Evolutionary conservation across 108 stramenopile genomes (phyloP), one percentile per base, ranked within the genome.

Genomic region (Conticribra weissflogii): DNA sequence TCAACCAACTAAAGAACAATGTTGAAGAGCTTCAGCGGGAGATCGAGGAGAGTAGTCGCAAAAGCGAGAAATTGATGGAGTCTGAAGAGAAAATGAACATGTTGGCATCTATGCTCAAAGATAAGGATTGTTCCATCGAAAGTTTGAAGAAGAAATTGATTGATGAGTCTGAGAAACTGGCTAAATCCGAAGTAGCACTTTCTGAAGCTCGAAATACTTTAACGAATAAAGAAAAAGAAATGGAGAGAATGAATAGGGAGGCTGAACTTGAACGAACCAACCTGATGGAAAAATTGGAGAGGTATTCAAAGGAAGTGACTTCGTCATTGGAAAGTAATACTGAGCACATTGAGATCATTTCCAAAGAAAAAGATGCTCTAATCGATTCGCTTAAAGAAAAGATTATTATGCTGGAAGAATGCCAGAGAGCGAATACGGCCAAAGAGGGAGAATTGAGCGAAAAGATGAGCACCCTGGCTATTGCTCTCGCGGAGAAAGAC

Each of bases 371-470:
- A 28, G 68, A 77, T 52, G 65, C 44, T 0, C 55, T 77, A 0
- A 77, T 77, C 54, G 55, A 59, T 27, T 70, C 76, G 25, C 59
- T 77, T 33, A 48, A 69, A 16, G 63, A 27, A 8, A 69, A 77
- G 68, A 62, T 77, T 25, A 28, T 63, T n/a, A 27, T 70, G 21
- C 28, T 77, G 29, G 76, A 77, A 28, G 45, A 54, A 34, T 19
- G 19, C 1, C 14, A 33, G 0, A 12, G 45, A 5, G 53, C 8
- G 3, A 7, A 57, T 1, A 48, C 46, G 16, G 21, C 24, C n/a
- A 68, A 63, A 47, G 60, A 62, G 9, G 27, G 47, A 52, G 66
- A 62, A 41, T 29, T 74, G 36, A 74, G 66, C 49, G 61, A 63
- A 7, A 76, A 76, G 56, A 68, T 76, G 19, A 47, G 47, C 4